Conservation (phyloP, 164 flowering plant genomes). For the Berberis vulgaris region DNA sequence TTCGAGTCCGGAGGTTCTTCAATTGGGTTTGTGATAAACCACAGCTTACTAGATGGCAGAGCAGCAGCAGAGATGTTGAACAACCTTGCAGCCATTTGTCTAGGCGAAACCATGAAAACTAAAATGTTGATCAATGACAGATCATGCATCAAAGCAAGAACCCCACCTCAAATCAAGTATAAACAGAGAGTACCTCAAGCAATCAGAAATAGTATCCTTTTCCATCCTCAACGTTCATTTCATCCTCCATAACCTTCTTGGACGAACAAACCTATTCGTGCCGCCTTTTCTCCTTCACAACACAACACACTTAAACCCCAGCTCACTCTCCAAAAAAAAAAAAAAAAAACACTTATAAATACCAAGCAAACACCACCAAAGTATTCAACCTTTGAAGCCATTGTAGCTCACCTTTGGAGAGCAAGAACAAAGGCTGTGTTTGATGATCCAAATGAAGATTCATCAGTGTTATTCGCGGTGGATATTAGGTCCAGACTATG, state of each 20-base stretch:
- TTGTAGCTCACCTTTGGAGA: constrained; percentile 37
- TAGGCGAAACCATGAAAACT: constrained; percentile 28
- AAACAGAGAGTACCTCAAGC: constrained; percentile 25
- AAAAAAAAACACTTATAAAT: constrained; percentile 7
- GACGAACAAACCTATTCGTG: constrained; percentile 13
- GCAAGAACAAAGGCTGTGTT: constrained; percentile 30
- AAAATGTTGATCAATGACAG: constrained; percentile 21
- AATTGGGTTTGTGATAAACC: constrained; percentile 35
- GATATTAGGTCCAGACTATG: constrained; percentile 29
- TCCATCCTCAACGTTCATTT: constrained; percentile 26
- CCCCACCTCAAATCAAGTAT: constrained; percentile 28
- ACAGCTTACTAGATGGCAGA: constrained; percentile 39
- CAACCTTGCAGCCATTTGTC: constrained; percentile 34
- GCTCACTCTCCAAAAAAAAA: too few species aligned
- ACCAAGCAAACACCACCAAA: constrained; percentile 16
- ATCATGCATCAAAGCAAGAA: constrained; percentile 32
- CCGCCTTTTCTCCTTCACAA: constrained; percentile 28
- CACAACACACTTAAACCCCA: constrained; percentile 1
- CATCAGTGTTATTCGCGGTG: constrained; percentile 33
- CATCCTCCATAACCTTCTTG: constrained; percentile 14
- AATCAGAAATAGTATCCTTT: constrained; percentile 10
- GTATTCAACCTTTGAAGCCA: constrained; percentile 37
- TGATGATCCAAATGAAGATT: constrained; percentile 15
- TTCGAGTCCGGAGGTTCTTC: constrained; percentile 16
- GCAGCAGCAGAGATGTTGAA: constrained; percentile 37